Evolutionary conservation across 2,329 filamentous ascomycete species (phyloP), one percentile per base, ranked within the genome.

Genomic region (Colletotrichum liriopes): DNA sequence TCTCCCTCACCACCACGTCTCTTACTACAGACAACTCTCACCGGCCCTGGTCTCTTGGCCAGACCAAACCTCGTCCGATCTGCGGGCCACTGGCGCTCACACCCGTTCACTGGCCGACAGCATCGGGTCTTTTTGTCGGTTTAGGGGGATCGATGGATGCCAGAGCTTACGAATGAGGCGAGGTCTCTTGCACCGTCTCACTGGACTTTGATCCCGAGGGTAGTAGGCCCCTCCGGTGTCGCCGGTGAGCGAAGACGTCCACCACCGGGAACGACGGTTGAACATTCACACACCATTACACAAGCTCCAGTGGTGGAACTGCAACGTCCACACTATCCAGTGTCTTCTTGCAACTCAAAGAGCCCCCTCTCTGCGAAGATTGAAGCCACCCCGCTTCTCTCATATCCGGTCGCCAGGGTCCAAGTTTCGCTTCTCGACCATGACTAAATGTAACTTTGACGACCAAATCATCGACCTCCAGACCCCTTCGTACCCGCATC

Each of bases 1-100:
- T 26, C 18, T 1, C 23, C 16, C 26, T 9, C 23, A 14, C 47
- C 49, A 32, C 37, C 49, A 51, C 47, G 23, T 64, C 61, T 37
- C 47, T 18, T 18, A n/a, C 47, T 32, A 14, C 56, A 18, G 2
- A 5, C 23, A 59, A 43, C 37, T 26, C 58, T 62, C 45, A 52
- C 56, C 56, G 55, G 37, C 20, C 65, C 65, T 39, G 45, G 59
- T 51, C 23, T 49, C 58, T 62, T 68, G 60, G 65, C 65, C 51
- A 43, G 39, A 20, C 39, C 32, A 26, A 23, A 39, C 52, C 54
- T n/a, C 61, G 52, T 69, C 67, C 51, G 67, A 66, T 66, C 23
- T 37, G 60, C 67, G 60, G 51, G 39, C 18, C 45, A 37, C 65
- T 47, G 20, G 35, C 32, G 43, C 60, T 45, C 47, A 52, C 45